Base-by-base conservation (phyloP, 768 basidiomycete species). In the Rhodotorula diobovata region DNA sequence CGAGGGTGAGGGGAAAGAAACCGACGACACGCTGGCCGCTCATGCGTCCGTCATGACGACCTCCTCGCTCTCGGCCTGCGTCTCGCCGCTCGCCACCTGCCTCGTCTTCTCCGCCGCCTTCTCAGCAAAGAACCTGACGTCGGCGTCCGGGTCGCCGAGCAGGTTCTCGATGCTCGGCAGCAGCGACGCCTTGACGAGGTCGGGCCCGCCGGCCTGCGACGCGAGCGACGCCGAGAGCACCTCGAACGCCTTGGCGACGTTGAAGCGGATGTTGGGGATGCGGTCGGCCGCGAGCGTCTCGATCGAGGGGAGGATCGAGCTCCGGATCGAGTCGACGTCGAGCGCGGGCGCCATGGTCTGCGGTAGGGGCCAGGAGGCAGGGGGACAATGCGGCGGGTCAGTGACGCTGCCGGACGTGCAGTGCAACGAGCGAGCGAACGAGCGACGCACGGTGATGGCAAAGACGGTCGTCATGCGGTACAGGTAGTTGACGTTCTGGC, bases 211-310 rank as follows among this genome's bases (percentile, higher is more conserved):
- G 1, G 85, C 78, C 30, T 80, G 77, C 11, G 71, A 54, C 20
- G 85, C 87, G 74, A 90, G 88, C 0, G 89, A 85, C 25, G 82
- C 83, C 2, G 91, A 91, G 76, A 97, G 85, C 23, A 92, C 87
- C 82, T 98, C 95, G 76, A 98, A 83, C 37, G 90, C 89, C 81
- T 97, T 98, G 35, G 94, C 90, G 39, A 98, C 94, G 80, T 98
- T 98, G 85, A 99, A 99, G 48, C 96, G 91, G 80, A 99, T 98
- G 81, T 99, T 99, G 64, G 96, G 96, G 79, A 99, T 98, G 20
- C 91, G 87, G 79, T 99, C 96, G 62, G 84, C 84, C 25, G 90
- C 88, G 56, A 99, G 86, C 68, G 87, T 85, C 67, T 95, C 82
- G 61, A 98, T 85, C 50, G 90, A 88, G 34, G 88, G 87, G 71